Conservation (phyloP, 495 filamentous ascomycete genomes). For the Penicillium longicatenatum region DNA sequence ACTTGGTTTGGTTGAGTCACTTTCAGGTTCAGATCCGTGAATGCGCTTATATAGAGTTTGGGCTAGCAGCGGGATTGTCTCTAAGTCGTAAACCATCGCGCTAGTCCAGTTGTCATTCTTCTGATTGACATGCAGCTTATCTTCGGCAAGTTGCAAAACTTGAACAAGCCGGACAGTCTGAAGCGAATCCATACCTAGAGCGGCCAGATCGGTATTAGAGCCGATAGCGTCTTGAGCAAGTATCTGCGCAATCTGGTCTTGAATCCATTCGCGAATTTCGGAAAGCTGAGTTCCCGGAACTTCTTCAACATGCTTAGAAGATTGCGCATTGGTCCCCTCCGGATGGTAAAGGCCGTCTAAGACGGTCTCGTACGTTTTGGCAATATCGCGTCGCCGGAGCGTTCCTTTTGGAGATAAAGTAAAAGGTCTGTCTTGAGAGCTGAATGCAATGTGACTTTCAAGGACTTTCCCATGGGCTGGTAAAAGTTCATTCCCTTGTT, state of each 20-base stretch:
- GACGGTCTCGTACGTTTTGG: not conserved
- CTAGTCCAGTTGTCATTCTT: not conserved
- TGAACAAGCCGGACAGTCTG: not conserved
- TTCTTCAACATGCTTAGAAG: not conserved
- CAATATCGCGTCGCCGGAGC: slow-evolving; percentile 2
- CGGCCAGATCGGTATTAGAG: not conserved
- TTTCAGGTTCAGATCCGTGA: not conserved
- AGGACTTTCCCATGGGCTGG: slow-evolving; percentile 5
- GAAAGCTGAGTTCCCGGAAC: not conserved
- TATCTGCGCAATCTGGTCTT: not conserved
- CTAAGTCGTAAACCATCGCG: not conserved
- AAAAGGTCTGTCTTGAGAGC: slow-evolving; percentile 4
- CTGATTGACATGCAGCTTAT: not conserved
- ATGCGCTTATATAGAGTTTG: not conserved
- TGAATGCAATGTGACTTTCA: slow-evolving; percentile 2
- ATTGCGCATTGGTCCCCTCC: not conserved
- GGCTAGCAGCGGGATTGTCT: not conserved
- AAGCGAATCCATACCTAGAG: not conserved
- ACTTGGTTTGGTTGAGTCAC: too few species aligned
- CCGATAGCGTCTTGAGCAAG: not conserved
- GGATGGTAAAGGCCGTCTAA: not conserved
- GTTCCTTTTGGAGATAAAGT: slow-evolving; percentile 3
- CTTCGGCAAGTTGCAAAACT: not conserved
- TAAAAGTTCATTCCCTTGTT: not conserved
- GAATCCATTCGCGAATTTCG: not conserved